phyloP scores from a whole-genome alignment of 164 flowering plant species.

The Euptelea pleiosperma region DNA sequence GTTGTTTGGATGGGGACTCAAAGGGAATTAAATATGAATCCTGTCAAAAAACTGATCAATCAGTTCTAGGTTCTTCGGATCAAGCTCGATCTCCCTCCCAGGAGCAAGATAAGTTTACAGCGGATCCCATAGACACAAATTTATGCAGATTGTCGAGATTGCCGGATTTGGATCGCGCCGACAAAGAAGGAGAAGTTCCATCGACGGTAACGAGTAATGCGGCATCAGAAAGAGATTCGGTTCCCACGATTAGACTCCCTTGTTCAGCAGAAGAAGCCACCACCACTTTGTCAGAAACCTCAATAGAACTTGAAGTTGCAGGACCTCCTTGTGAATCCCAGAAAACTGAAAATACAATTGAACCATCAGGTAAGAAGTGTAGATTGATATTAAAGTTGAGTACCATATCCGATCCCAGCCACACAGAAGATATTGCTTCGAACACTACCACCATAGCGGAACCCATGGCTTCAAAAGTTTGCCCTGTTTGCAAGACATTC shows the following conservation, averaged over 20 bases:
- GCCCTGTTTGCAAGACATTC: constrained; percentile 92
- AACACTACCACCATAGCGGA: constrained; percentile 40
- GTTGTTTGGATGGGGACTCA: neutral
- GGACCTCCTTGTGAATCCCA: constrained; percentile 15
- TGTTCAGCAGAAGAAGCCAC: constrained; percentile 21
- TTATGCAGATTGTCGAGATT: constrained; percentile 20
- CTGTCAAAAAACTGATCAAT: constrained; percentile 16
- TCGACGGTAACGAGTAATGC: constrained; percentile 29
- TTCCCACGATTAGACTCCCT: constrained; percentile 20
- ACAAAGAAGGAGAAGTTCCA: constrained; percentile 25
- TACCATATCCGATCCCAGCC: constrained; percentile 28
- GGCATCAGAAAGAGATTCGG: constrained; percentile 29
- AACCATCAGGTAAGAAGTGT: constrained; percentile 47
- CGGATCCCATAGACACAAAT: constrained; percentile 15
- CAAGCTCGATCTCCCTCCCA: constrained; percentile 9
- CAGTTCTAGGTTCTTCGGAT: constrained; percentile 10
- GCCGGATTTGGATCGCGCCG: neutral
- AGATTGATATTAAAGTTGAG: constrained; percentile 47
- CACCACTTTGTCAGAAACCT: constrained; percentile 18
- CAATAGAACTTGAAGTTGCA: constrained; percentile 20
- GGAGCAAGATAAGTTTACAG: constrained; percentile 17
- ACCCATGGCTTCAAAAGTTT: constrained; percentile 74
- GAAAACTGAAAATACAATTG: constrained; percentile 25
- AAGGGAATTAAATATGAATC: constrained; percentile 17
- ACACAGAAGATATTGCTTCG: constrained; percentile 42